Conservation (phyloP, 345 rosid species). For the Salix dunnii region DNA sequence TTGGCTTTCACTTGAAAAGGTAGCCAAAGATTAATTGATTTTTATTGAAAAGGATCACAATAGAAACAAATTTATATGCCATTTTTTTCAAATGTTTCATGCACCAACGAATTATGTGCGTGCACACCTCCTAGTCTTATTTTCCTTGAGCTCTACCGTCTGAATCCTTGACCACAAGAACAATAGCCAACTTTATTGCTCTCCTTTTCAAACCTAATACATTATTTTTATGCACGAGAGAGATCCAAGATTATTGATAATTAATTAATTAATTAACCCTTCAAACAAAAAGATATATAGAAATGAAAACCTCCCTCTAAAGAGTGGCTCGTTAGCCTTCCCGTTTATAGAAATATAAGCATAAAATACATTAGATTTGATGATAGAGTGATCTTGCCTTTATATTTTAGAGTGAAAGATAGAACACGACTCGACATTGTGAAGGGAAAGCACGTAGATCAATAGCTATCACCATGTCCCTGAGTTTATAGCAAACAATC, state of each 20-base stretch:
- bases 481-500: background rate
- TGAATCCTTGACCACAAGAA: background rate
- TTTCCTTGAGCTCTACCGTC: background rate
- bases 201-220: background rate
- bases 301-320: too few species aligned
- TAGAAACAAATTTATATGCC: background rate
- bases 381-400: background rate
- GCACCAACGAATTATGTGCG: background rate
- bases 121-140: background rate
- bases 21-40: background rate
- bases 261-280: too few species aligned
- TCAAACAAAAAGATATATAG: too few species aligned
- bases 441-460: background rate
- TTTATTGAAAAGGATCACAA: background rate
- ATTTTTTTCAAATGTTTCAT: background rate
- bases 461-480: background rate
- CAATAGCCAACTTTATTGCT: too few species aligned
- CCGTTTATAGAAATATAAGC: too few species aligned
- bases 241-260: too few species aligned
- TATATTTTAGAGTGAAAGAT: background rate
- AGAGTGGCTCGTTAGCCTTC: too few species aligned
- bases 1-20: background rate
- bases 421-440: background rate
- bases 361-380: background rate
- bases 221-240: too few species aligned